A percentile compares a stretch with the other conserved stretches of the same genome.
Conservation (phyloP, 108 stramenopile genomes). For the Cyclostephanos invisitatus region DNA sequence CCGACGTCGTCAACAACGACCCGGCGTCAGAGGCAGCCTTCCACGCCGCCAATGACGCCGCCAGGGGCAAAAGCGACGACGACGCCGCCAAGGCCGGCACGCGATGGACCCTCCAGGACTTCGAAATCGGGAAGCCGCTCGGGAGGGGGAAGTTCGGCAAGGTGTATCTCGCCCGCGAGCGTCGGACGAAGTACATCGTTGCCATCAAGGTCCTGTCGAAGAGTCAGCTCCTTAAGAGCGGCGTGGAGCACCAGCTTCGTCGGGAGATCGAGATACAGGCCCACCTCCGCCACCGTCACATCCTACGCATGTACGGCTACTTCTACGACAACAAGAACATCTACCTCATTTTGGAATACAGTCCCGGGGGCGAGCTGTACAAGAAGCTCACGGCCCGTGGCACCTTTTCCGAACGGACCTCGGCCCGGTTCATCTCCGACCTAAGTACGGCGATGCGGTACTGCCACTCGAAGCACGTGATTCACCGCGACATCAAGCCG, state of each 20-base stretch:
- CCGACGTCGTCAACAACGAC: background rate
- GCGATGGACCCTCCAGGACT: constrained; percentile 92
- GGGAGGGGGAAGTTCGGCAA: constrained; percentile 97
- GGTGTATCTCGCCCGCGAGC: constrained; percentile 97
- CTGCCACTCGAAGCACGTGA: constrained; percentile 96
- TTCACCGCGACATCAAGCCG: constrained; percentile 99
- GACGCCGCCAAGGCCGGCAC: constrained; percentile 53
- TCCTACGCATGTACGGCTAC: constrained; percentile 97
- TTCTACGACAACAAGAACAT: constrained; percentile 97
- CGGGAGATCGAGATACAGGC: constrained; percentile 99
- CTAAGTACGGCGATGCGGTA: constrained; percentile 88
- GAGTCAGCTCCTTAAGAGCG: constrained; percentile 93
- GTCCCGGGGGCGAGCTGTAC: constrained; percentile 96
- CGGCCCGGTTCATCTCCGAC: constrained; percentile 90
- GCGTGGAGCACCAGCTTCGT: constrained; percentile 97
- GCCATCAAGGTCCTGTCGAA: constrained; percentile 98
- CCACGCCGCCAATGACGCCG: constrained; percentile 14
- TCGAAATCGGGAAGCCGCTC: constrained; percentile 98
- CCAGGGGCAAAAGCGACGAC: constrained; percentile 20
- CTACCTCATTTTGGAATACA: constrained; percentile 97
- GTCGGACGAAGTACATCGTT: constrained; percentile 93
- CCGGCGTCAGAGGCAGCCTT: constrained; percentile 28
- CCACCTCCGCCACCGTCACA: constrained; percentile 93
- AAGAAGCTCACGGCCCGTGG: constrained; percentile 83
- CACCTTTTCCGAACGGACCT: constrained; percentile 79